A percentile compares a stretch with the other conserved stretches of the same genome.
Evolutionary conservation across 768 basidiomycete genomes (phyloP).

Genomic region (Mycena chlorophos): DNA sequence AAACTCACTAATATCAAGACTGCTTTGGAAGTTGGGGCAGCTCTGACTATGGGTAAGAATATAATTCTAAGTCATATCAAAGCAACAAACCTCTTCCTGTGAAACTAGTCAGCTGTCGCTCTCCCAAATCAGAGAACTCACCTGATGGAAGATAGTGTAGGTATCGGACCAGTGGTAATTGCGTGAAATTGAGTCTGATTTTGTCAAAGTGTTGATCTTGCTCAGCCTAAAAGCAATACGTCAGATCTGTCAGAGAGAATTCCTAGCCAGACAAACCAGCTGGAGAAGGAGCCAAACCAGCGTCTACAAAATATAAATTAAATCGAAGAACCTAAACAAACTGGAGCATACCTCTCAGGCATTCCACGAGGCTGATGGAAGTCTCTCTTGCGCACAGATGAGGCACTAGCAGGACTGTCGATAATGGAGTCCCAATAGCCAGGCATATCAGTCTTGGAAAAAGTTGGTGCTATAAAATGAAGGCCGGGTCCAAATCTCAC

Average conservation of each 20-base stretch:
- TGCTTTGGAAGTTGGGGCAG: slow-evolving; percentile 25
- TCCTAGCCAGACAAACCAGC: too few species aligned
- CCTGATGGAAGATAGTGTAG: too few species aligned
- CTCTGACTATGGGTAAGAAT: slow-evolving; percentile 1
- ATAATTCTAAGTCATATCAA: neutral
- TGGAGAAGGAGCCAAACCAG: slow-evolving; percentile 25
- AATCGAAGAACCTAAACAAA: too few species aligned
- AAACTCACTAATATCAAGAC: slow-evolving; percentile 21
- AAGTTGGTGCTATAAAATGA: neutral
- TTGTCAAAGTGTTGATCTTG: slow-evolving; percentile 22
- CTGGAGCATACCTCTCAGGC: too few species aligned
- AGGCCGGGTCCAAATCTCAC: neutral
- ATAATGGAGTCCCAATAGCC: slow-evolving; percentile 20
- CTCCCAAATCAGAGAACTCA: too few species aligned
- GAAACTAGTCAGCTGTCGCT: too few species aligned
- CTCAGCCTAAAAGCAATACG: slow-evolving; percentile 10
- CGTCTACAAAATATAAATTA: slow-evolving; percentile 22
- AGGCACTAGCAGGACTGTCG: slow-evolving; percentile 19
- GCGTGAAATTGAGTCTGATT: slow-evolving; percentile 4
- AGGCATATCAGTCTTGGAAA: slow-evolving; percentile 13
- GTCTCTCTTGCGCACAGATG: slow-evolving; percentile 15
- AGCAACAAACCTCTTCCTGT: slow-evolving; percentile 14
- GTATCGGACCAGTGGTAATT: slow-evolving; percentile 24
- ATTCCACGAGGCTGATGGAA: slow-evolving; percentile 28
- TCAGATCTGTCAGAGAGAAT: neutral